Evolutionary conservation across 2,329 filamentous ascomycete genomes (phyloP), one percentile per base, ranked within the genome.

Genomic region (Amauroascus niger): DNA sequence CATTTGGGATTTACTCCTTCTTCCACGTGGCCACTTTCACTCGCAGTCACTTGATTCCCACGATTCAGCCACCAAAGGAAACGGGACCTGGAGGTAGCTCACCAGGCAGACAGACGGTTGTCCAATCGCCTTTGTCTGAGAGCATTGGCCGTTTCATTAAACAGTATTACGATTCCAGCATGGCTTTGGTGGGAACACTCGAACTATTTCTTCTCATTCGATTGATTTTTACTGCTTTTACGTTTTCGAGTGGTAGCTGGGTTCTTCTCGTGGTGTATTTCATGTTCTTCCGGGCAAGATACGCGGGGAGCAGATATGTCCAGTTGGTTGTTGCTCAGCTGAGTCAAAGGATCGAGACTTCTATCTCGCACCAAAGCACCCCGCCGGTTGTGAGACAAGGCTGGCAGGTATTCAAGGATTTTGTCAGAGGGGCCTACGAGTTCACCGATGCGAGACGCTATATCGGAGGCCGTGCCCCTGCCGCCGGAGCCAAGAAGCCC

Each of bases 21-120:
- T 98, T 98, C 83, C 93, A 98, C 75, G 89, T 97, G 62, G 88
- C 90, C 58, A 97, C 93, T 60, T 98, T 98, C 75, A 87, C 87
- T 61, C 89, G 93, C 70, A 86, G 87, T 69, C 95, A 95, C 76
- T 74, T 98, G 60, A 86, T 98, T 64, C 93, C 93, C 57, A 88
- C 87, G 59, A 68, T 98, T 64, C 79, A 86, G 65, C 87, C 89
- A 14, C 79, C 83, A 56, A 76, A 78, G 60, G 66, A 75, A 59
- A 64, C 75, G 33, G 71, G 79, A 33, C 67, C 80, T 13, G 76
- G 79, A 40, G 75, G 77, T 49, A 73, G 78, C 51, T 78, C 81
- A 55, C 72, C 77, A 58, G 76, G 78, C 30, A 67, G 68, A 54
- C 64, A 68, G 69, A 30, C 28, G 4, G 60, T 65, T 51, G 68